phyloP scores from a whole-genome alignment of 495 filamentous ascomycete species.

The Daldinia vernicosa region DNA sequence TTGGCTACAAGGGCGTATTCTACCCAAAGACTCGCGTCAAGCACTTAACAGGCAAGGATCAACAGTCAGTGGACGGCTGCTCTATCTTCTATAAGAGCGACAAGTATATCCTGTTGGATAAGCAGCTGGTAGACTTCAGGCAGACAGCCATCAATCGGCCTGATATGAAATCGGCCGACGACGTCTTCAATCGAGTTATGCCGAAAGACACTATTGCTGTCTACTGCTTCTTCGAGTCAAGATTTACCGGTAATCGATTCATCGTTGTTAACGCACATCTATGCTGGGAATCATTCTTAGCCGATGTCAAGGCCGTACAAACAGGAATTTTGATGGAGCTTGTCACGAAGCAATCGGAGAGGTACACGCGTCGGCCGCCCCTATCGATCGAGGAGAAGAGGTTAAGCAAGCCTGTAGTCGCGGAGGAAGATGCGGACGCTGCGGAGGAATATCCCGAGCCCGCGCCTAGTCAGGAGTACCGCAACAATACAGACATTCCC shows the following conservation, averaged over 20 bases:
- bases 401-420: slow-evolving; percentile 69
- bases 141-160: slow-evolving; percentile 89
- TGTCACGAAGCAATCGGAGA: slow-evolving; percentile 81
- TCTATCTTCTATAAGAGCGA: slow-evolving; percentile 93
- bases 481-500: slow-evolving; percentile 84
- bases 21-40: slow-evolving; percentile 85
- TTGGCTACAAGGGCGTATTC: slow-evolving; percentile 91
- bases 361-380: slow-evolving; percentile 77
- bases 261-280: slow-evolving; percentile 94
- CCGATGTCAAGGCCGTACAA: slow-evolving; percentile 95
- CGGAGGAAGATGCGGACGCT: slow-evolving; percentile 56
- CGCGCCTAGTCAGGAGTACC: slow-evolving; percentile 73
- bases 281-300: slow-evolving; percentile 89
- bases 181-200: slow-evolving; percentile 98
- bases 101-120: slow-evolving; percentile 93
- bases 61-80: slow-evolving; percentile 89
- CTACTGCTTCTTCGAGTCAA: slow-evolving; percentile 89
- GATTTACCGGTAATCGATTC: slow-evolving; percentile 82
- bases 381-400: slow-evolving; percentile 75
- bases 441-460: slow-evolving; percentile 53
- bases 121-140: slow-evolving; percentile 91
- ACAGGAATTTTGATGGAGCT: slow-evolving; percentile 94
- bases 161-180: slow-evolving; percentile 93
- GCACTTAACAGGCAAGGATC: slow-evolving; percentile 90
- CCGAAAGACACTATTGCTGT: slow-evolving; percentile 95